A percentile compares a stretch with the other conserved stretches of the same genome.
phyloP scores from a whole-genome alignment of 164 flowering plant species.

The Macadamia tetraphylla region DNA sequence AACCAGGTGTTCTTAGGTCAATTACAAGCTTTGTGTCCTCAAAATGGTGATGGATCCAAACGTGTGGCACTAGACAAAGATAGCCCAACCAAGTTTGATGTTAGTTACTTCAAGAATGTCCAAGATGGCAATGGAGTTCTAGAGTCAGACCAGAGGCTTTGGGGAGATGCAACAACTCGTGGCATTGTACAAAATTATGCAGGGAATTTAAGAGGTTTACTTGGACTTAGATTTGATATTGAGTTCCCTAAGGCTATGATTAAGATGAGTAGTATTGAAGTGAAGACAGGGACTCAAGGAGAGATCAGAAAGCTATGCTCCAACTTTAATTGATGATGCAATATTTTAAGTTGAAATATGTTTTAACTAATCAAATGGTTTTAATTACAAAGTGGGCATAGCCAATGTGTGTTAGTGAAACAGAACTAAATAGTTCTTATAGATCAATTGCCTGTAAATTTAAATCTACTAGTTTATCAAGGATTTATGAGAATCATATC shows the following conservation, averaged over 20 bases:
- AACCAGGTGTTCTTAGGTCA: slow-evolving; percentile 33
- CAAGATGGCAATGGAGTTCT: slow-evolving; percentile 54
- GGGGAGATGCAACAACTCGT: slow-evolving; percentile 43
- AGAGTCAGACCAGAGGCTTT: slow-evolving; percentile 75
- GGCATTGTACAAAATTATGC: slow-evolving; percentile 43
- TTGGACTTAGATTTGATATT: slow-evolving; percentile 47
- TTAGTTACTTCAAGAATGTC: slow-evolving; percentile 56
- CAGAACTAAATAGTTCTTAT: too few relatives aligned
- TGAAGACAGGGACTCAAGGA: slow-evolving; percentile 56
- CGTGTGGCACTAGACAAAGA: slow-evolving; percentile 54
- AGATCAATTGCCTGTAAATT: too few relatives aligned
- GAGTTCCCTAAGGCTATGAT: slow-evolving; percentile 64
- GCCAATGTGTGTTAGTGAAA: too few relatives aligned
- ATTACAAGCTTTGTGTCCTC: slow-evolving; percentile 43
- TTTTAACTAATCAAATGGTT: too few relatives aligned
- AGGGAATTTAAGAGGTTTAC: slow-evolving; percentile 49
- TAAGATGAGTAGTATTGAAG: slow-evolving; percentile 65
- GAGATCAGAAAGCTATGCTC: slow-evolving; percentile 68
- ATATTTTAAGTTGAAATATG: too few relatives aligned
- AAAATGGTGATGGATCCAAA: slow-evolving; percentile 44
- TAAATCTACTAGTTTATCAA: too few relatives aligned
- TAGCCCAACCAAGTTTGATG: slow-evolving; percentile 48
- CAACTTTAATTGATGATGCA: slow-evolving; percentile 31
- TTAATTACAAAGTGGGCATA: too few relatives aligned
- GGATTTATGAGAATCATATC: too few relatives aligned